Conservation (phyloP, 2,329 filamentous ascomycete species). For the Exophiala oligosperma region DNA sequence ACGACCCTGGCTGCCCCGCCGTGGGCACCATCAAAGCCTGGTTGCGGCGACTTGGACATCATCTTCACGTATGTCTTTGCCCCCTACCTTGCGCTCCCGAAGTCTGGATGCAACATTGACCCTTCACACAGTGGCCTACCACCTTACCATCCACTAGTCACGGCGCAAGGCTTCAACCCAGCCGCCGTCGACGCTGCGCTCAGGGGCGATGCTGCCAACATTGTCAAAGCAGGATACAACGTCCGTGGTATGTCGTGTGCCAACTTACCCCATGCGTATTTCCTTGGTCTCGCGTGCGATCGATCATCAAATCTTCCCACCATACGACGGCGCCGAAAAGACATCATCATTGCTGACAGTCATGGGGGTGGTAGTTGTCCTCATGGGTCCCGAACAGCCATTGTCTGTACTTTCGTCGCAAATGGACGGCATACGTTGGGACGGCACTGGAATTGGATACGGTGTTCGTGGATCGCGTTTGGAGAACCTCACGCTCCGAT, state of each 20-base stretch:
- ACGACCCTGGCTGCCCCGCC: not conserved
- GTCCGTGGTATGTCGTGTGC: slow-evolving; percentile 3
- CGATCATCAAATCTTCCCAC: too few relatives aligned
- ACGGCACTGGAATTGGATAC: slow-evolving; percentile 15
- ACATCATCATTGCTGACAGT: too few relatives aligned
- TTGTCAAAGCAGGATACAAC: slow-evolving; percentile 17
- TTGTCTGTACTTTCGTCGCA: slow-evolving; percentile 3
- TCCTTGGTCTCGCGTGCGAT: too few relatives aligned
- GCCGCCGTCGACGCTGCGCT: slow-evolving; percentile 5
- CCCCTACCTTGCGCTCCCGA: too few relatives aligned
- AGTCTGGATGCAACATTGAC: not conserved
- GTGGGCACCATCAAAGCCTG: not conserved
- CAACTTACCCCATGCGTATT: too few relatives aligned
- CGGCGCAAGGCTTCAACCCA: slow-evolving; percentile 11
- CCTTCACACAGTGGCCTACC: slow-evolving; percentile 9
- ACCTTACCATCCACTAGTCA: slow-evolving; percentile 16
- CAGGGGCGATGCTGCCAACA: slow-evolving; percentile 6
- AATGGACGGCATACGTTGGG: slow-evolving; percentile 10
- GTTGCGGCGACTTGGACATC: slow-evolving; percentile 14
- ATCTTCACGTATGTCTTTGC: slow-evolving; percentile 12
- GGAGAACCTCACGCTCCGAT: slow-evolving; percentile 8
- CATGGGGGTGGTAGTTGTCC: slow-evolving; percentile 1
- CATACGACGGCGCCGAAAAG: too few relatives aligned
- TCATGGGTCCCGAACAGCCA: slow-evolving; percentile 13
- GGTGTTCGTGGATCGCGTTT: slow-evolving; percentile 12